These are phyloP conservation scores for Edaphochlamys debaryana DNA, from an alignment of 139 green algal species.

Conservation along the genomic window DNA sequence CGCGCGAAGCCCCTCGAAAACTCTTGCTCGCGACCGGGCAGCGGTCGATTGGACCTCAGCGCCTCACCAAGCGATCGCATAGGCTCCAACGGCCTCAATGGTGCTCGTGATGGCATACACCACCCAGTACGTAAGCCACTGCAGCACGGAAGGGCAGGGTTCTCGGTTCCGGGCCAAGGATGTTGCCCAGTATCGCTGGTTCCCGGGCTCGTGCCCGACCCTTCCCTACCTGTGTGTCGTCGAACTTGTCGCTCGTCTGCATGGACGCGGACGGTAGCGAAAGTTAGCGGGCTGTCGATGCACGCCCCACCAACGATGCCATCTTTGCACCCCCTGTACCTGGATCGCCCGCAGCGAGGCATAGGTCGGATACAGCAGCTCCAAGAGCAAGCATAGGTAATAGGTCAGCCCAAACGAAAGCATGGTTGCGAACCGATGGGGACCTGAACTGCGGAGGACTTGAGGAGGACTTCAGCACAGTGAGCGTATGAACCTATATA, in stretches of 20 bases:
- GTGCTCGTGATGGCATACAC: neutral
- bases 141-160: neutral
- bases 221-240: conserved; percentile 19
- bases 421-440: too few relatives aligned
- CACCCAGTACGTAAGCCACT: conserved; percentile 38
- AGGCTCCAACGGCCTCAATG: neutral
- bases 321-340: too few relatives aligned
- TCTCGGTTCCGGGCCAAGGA: neutral
- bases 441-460: too few relatives aligned
- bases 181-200: neutral
- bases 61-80: neutral
- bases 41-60: too few relatives aligned
- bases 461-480: too few relatives aligned
- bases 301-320: too few relatives aligned
- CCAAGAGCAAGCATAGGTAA: conserved; percentile 7
- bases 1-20: too few relatives aligned
- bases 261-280: neutral
- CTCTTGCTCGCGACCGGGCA: too few relatives aligned
- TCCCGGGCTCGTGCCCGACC: neutral
- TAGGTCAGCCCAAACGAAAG: neutral
- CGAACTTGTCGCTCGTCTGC: neutral
- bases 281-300: too few relatives aligned
- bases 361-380: conserved; percentile 30
- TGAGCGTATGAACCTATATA: too few relatives aligned
- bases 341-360: neutral